Conservation (phyloP, 768 basidiomycete genomes). For the Boletellus ananas region DNA sequence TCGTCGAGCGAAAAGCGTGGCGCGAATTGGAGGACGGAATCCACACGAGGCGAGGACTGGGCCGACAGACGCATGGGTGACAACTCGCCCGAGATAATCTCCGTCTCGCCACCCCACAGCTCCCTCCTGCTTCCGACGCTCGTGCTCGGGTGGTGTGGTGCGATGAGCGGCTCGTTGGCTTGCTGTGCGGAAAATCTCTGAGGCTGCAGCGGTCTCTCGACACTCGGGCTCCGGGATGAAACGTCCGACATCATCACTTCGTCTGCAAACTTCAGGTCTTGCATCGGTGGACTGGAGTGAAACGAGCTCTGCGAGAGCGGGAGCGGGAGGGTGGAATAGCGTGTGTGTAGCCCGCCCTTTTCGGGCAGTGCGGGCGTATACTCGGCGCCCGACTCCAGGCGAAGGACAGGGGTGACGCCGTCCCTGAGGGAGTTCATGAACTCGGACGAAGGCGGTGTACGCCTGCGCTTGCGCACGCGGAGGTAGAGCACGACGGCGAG, state of each 20-base stretch:
- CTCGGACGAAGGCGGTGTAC: constrained; percentile 57
- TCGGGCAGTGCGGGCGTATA: constrained; percentile 13
- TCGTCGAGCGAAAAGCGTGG: constrained; percentile 15
- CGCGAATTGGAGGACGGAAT: constrained; percentile 11
- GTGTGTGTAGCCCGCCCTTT: constrained; percentile 7
- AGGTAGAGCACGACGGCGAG: constrained; percentile 38
- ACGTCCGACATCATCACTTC: constrained; percentile 8
- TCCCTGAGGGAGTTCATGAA: constrained; percentile 38
- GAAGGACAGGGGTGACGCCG: constrained; percentile 25
- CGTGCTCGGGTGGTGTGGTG: not conserved
- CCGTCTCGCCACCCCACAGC: constrained; percentile 22
- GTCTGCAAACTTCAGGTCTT: constrained; percentile 14
- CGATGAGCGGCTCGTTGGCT: constrained; percentile 1
- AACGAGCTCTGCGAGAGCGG: constrained; percentile 17
- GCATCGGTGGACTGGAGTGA: constrained; percentile 2
- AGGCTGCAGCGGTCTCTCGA: constrained; percentile 22
- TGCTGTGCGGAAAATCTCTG: constrained; percentile 17
- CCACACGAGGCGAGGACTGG: constrained; percentile 1
- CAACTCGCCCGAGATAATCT: constrained; percentile 1
- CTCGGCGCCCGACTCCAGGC: constrained; percentile 23
- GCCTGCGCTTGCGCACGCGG: constrained; percentile 39
- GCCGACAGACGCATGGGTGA: constrained; percentile 8
- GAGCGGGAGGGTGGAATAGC: constrained; percentile 6
- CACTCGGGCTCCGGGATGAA: constrained; percentile 12
- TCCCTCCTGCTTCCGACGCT: constrained; percentile 23